phyloP scores from a whole-genome alignment of 2,329 filamentous ascomycete genomes.

The Exophiala lecanii-corni region DNA sequence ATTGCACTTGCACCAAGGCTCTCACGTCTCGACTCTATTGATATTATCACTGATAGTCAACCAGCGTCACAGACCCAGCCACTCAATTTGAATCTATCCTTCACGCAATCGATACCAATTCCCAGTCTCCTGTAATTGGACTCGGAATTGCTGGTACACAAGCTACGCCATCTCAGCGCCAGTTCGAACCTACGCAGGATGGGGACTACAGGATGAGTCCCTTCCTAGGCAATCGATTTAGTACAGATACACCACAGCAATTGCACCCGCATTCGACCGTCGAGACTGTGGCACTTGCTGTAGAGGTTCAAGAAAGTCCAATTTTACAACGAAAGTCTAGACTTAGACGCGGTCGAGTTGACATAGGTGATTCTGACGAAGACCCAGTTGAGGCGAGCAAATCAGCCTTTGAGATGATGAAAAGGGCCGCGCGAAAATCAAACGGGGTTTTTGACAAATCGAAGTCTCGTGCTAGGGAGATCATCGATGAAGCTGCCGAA shows the following conservation, averaged over 20 bases:
- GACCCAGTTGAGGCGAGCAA: constrained; percentile 37
- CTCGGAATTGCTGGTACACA: constrained; percentile 21
- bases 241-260: constrained; percentile 42
- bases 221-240: constrained; percentile 64
- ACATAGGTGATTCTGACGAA: constrained; percentile 40
- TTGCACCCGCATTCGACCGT: constrained; percentile 59
- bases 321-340: constrained; percentile 56
- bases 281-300: constrained; percentile 59
- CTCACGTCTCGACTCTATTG: constrained; percentile 56
- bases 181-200: constrained; percentile 70
- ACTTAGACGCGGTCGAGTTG: constrained; percentile 43
- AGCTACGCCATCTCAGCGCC: constrained; percentile 31
- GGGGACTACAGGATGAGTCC: constrained; percentile 69
- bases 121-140: constrained; percentile 18
- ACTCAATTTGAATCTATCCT: constrained; percentile 49
- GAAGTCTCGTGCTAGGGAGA: constrained; percentile 78
- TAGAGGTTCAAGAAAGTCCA: constrained; percentile 57
- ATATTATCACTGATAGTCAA: constrained; percentile 57
- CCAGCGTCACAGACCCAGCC: constrained; percentile 38
- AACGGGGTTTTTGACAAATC: constrained; percentile 69
- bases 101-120: constrained; percentile 55
- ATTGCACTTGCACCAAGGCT: constrained; percentile 53
- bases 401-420: constrained; percentile 65
- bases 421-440: constrained; percentile 56
- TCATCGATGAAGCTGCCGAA: constrained; percentile 85